Evolutionary conservation across 2,329 filamentous ascomycete genomes (phyloP).

Genomic region (Chaetomiaceae sp.): DNA sequence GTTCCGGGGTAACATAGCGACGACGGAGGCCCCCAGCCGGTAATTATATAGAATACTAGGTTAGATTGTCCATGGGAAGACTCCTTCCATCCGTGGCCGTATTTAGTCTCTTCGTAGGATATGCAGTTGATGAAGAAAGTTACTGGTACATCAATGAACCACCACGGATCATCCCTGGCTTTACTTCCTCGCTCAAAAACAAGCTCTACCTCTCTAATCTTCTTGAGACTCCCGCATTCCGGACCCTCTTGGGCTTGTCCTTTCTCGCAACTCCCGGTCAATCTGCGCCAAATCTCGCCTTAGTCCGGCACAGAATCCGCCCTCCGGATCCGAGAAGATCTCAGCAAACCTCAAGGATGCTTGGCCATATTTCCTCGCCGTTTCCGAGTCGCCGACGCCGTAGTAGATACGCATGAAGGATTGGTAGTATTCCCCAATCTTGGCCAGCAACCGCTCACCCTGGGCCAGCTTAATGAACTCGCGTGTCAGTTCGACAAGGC

Average conservation of each 20-base stretch:
- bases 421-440: conserved; percentile 22
- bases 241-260: too few relatives aligned
- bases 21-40: too few relatives aligned
- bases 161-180: too few relatives aligned
- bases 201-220: too few relatives aligned
- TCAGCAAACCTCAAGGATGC: conserved; percentile 15
- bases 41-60: too few relatives aligned
- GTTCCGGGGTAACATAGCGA: too few relatives aligned
- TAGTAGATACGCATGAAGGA: conserved; percentile 20
- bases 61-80: too few relatives aligned
- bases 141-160: background rate
- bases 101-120: too few relatives aligned
- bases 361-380: conserved; percentile 10
- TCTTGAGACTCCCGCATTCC: too few relatives aligned
- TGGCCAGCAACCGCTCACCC: conserved; percentile 18
- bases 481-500: conserved; percentile 13
- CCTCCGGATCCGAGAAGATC: conserved; percentile 20
- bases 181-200: too few relatives aligned
- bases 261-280: background rate
- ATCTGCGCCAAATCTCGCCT: background rate
- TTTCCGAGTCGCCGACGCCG: conserved; percentile 13
- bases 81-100: too few relatives aligned
- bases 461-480: conserved; percentile 19
- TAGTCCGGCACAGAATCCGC: conserved; percentile 17
- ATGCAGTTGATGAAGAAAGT: too few relatives aligned